Evolutionary conservation across 495 filamentous ascomycete species (phyloP).

Genomic region (Saxophila tyrrhenica): DNA sequence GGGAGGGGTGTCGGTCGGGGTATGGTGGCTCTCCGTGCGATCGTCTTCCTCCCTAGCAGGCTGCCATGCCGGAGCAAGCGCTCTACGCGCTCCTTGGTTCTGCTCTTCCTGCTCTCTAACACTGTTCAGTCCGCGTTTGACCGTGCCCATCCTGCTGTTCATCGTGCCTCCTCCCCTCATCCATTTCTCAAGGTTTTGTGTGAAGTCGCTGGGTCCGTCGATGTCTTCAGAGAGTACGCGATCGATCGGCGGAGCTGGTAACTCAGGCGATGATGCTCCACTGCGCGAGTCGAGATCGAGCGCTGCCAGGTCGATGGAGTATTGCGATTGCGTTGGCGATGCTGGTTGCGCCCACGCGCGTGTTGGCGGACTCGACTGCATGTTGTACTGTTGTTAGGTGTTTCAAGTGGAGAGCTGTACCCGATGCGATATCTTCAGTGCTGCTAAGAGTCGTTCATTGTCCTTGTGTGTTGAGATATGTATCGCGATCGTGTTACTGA

Average conservation of each 20-base stretch:
- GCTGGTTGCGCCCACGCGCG: constrained; percentile 13
- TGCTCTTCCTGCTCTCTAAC: neutral
- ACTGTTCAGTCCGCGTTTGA: neutral
- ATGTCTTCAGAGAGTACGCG: constrained; percentile 24
- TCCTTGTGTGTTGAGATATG: too few relatives aligned
- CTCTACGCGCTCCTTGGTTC: neutral
- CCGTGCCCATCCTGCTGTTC: constrained; percentile 5
- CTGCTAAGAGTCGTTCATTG: too few relatives aligned
- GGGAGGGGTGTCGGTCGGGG: constrained; percentile 14
- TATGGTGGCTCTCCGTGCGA: constrained; percentile 11
- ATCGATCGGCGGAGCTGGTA: constrained; percentile 10
- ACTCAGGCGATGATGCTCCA: constrained; percentile 1
- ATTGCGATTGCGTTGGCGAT: constrained; percentile 12
- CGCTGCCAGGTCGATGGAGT: constrained; percentile 18
- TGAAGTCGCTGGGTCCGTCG: constrained; percentile 32
- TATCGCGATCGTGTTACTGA: too few relatives aligned
- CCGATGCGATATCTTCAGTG: neutral
- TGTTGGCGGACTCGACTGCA: constrained; percentile 16
- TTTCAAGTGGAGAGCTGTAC: neutral
- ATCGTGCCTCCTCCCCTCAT: constrained; percentile 21
- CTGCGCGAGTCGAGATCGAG: constrained; percentile 10
- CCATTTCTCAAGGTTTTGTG: constrained; percentile 29
- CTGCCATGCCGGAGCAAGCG: neutral
- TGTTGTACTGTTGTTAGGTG: neutral
- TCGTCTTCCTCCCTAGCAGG: neutral